Evolutionary conservation across 1,284 basidiomycete species (phyloP).

Genomic region (Neolentinus lepideus): DNA sequence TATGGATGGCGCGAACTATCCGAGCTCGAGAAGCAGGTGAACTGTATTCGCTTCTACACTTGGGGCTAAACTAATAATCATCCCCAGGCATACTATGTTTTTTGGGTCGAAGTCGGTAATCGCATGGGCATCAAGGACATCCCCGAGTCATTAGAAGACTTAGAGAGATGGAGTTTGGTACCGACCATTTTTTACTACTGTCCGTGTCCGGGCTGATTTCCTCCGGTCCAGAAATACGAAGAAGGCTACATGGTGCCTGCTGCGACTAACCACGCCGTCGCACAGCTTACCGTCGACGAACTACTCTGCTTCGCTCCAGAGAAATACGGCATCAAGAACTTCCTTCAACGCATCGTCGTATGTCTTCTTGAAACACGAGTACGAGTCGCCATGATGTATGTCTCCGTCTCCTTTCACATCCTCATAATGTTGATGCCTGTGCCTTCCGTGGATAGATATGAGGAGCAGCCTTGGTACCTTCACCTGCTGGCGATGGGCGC

Average conservation of each 20-base stretch:
- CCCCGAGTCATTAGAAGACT: constrained; percentile 27
- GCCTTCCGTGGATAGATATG: background rate
- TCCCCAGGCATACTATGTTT: constrained; percentile 28
- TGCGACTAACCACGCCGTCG: constrained; percentile 29
- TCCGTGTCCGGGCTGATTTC: constrained; percentile 11
- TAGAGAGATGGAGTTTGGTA: constrained; percentile 23
- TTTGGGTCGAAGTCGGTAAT: constrained; percentile 33
- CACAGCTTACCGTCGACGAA: constrained; percentile 28
- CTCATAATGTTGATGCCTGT: background rate
- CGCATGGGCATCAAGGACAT: constrained; percentile 36
- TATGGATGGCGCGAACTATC: constrained; percentile 30
- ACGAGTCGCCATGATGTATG: constrained; percentile 36
- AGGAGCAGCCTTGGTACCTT: background rate
- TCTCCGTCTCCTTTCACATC: constrained; percentile 6
- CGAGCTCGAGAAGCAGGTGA: constrained; percentile 25
- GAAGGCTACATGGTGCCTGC: constrained; percentile 30
- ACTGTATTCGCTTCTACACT: background rate
- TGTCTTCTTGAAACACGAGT: constrained; percentile 31
- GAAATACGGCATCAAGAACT: constrained; percentile 25
- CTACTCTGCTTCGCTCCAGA: constrained; percentile 29
- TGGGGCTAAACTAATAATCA: background rate
- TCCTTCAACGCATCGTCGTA: constrained; percentile 22
- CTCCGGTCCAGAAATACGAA: constrained; percentile 28
- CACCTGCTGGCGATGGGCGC: background rate
- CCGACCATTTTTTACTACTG: background rate